Evolutionary conservation across 352 stramenopile genomes (phyloP).

Genomic region (Phytophthora chlamydospora): DNA sequence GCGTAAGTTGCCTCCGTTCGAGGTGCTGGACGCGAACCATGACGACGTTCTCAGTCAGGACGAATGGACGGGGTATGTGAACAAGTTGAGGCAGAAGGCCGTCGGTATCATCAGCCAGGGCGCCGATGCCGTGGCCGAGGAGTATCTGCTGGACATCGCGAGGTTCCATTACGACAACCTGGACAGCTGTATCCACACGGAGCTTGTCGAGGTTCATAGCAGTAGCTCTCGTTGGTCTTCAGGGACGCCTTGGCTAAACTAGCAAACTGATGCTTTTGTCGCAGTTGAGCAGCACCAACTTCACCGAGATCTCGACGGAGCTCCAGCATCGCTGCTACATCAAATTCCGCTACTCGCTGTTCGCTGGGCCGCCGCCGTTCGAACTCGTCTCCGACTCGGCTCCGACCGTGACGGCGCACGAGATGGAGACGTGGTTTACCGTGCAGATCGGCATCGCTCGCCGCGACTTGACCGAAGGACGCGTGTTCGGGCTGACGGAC

Average conservation of each 20-base stretch:
- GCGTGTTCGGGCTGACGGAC: slow-evolving; percentile 18
- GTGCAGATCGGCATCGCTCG: slow-evolving; percentile 28
- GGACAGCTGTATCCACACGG: slow-evolving; percentile 27
- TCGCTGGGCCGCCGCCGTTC: slow-evolving; percentile 44
- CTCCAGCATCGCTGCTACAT: slow-evolving; percentile 50
- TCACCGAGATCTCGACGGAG: slow-evolving; percentile 15
- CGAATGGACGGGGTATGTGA: slow-evolving; percentile 36
- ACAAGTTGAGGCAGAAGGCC: slow-evolving; percentile 27
- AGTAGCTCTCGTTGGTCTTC: too few species aligned
- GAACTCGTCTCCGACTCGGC: slow-evolving; percentile 42
- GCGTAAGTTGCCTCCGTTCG: slow-evolving; percentile 25
- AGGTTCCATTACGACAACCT: slow-evolving; percentile 50
- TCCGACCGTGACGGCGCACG: slow-evolving; percentile 10
- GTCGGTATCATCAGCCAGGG: slow-evolving; percentile 17
- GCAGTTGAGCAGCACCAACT: slow-evolving; percentile 23
- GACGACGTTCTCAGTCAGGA: slow-evolving; percentile 20
- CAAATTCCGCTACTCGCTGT: slow-evolving; percentile 58
- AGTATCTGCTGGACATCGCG: slow-evolving; percentile 26
- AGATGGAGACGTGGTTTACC: slow-evolving; percentile 41
- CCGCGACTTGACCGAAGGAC: slow-evolving; percentile 24
- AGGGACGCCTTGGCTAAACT: background rate
- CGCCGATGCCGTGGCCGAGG: slow-evolving; percentile 21
- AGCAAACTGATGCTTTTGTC: background rate
- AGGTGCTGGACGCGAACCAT: slow-evolving; percentile 29
- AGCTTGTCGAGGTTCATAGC: slow-evolving; percentile 27